Base-by-base conservation (phyloP, 2,329 filamentous ascomycete species). In the Calonectria pauciramosa region DNA sequence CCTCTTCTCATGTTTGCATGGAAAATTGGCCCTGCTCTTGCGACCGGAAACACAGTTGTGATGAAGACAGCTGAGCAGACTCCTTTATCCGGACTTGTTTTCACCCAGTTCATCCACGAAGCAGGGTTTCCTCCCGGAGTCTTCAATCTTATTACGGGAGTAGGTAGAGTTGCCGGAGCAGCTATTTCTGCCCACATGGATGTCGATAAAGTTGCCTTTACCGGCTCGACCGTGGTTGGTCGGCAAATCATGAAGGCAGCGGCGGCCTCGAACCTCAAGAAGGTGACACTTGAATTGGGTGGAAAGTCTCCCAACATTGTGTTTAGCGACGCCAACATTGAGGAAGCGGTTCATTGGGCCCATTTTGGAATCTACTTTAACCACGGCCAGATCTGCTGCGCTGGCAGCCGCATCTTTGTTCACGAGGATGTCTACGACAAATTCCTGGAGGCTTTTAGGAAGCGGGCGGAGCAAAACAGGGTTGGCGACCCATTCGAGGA, bases 251-350 rank as follows among this genome's bases (percentile, higher is more conserved):
- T 66, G 63, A 51, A 66, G 44, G 63, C 63, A 11, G 41, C 63
- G 4, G 63, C 63, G 3, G 18, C 28, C 0, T 66, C 63, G 4
- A 66, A 66, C 9, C 63, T 66, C 26, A 66, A 66, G 44, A 49
- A 49, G 28, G 20, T 66, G 9, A 66, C 63, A 1, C 28, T 66
- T 13, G 63, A 66, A 11, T 16, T 66, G 0, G 63, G 63, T 16
- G 63, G 63, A n/a, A 66, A 66, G 28, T 32, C 26, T 66, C 63
- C 63, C 4, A 66, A 66, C 23, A 66, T 66, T 4, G 10, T 66
- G 13, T 66, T 66, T 20, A 34, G 32, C 3, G 63, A 66, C 18
- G 63, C 63, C 20, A 23, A 66, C 13, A 20, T 66, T 9, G 63
- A 66, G 1, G 41, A 49, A 23, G 26, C 63, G 11, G 9, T 66